Base-by-base conservation (phyloP, 441 rosid species). In the Oxalis stricta region DNA sequence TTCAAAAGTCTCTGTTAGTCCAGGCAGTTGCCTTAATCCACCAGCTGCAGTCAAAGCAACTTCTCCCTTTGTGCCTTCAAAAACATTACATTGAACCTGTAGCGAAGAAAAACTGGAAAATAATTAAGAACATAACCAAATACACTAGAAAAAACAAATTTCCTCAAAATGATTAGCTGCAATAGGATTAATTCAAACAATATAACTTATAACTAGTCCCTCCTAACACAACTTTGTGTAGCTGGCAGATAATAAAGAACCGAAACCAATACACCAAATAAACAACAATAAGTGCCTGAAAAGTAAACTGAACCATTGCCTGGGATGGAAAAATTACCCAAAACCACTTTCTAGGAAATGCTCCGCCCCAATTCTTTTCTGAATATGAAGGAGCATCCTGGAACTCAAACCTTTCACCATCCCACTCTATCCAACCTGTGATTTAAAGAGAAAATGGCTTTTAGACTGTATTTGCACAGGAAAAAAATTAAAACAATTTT, bases 341-440 rank as follows among this genome's bases (percentile, higher is more conserved):
- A 69, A 85, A 89, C 98, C 98, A 89, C 63, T 80, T 89, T 60
- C 93, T 80, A 40, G 96, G 98, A 66, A 89, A 89, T 54, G 68
- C 94, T 47, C 82, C n/a, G n/a, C n/a, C n/a, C n/a, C 98, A 89
- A 50, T 85, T 85, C 77, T 89, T 89, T 55, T 89, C 98, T 6
- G 96, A 85, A 52, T 89, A 89, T 10, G 98, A 89, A 64, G 96
- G 98, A 29, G 93, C 96, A 61, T 89, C 76, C 41, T 69, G 46
- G 51, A 89, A 89, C 61, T 89, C 96, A 57, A 69, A 89, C 68
- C 82, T 73, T 67, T 89, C 82, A 58, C 72, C 94, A 46, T 68
- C 98, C 96, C 98, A n/a, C 55, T 89, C 98, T 55, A 89, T 89
- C 98, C 98, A 89, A 47, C 98, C 96, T 89, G 77, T 26, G 46